A percentile compares a stretch with the other conserved stretches of the same genome.
Evolutionary conservation across 441 rosid genomes (phyloP).

Genomic region (Isatis lusitanica): DNA sequence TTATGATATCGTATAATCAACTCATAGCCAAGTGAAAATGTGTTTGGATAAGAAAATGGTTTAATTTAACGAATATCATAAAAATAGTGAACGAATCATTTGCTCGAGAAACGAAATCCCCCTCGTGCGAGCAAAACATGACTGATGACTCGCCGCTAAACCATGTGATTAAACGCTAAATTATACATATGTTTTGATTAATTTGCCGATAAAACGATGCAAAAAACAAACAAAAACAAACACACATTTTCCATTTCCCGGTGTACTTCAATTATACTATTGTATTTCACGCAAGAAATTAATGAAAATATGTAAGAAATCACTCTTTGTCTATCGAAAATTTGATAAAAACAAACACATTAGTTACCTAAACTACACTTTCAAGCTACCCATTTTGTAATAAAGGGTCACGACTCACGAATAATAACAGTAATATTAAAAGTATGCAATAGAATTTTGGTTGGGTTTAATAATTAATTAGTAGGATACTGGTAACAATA

Average conservation of each 20-base stretch:
- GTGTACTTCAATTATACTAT: too few relatives aligned
- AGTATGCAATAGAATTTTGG: not conserved
- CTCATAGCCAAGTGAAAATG: constrained; percentile 8
- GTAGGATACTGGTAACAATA: not conserved
- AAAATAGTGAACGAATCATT: constrained; percentile 34
- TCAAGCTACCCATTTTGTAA: not conserved
- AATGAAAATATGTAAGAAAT: not conserved
- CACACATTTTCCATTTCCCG: not conserved
- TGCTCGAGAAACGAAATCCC: constrained; percentile 61
- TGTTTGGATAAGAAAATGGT: not conserved
- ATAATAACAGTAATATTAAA: constrained; percentile 2
- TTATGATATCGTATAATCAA: not conserved
- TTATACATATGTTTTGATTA: not conserved
- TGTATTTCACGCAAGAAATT: not conserved
- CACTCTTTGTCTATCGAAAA: not conserved
- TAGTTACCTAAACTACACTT: not conserved
- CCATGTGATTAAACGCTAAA: constrained; percentile 13
- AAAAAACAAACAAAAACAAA: not conserved
- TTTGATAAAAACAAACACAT: not conserved
- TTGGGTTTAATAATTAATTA: constrained; percentile 13
- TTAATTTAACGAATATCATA: constrained; percentile 17
- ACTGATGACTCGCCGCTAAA: constrained; percentile 43
- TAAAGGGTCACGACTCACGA: not conserved
- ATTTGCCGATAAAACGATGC: constrained; percentile 3
- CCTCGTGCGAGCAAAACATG: constrained; percentile 60